A percentile compares a stretch with the other conserved stretches of the same genome.
Conservation (phyloP, 257 asterid species). For the Ligustrum vulgare region DNA sequence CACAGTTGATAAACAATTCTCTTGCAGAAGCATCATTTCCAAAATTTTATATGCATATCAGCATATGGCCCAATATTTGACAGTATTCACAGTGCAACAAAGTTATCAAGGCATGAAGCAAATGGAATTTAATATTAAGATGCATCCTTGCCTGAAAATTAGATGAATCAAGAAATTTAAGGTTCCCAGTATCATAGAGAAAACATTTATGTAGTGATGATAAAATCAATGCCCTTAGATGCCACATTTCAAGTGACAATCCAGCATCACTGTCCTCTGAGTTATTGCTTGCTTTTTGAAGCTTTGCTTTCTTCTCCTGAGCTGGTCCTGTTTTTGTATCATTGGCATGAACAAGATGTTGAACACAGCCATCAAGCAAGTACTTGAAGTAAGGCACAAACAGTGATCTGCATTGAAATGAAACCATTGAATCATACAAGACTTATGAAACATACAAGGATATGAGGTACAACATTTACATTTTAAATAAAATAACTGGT, state of each 20-base stretch:
- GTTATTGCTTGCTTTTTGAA: constrained; percentile 28
- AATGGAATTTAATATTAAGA: constrained; percentile 11
- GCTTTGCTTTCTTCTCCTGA: constrained; percentile 73
- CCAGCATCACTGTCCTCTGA: constrained; percentile 39
- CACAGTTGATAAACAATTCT: background rate
- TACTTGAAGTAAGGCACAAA: constrained; percentile 89
- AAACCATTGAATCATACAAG: background rate
- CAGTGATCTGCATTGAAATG: constrained; percentile 55
- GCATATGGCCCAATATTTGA: background rate
- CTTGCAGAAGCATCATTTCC: background rate
- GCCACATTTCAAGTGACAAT: constrained; percentile 63
- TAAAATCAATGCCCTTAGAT: constrained; percentile 63
- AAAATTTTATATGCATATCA: background rate
- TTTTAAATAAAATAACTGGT: background rate
- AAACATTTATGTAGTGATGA: constrained; percentile 78
- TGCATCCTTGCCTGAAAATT: constrained; percentile 69
- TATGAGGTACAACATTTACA: background rate
- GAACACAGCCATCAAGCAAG: constrained; percentile 74
- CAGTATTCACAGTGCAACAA: background rate
- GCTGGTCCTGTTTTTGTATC: constrained; percentile 28
- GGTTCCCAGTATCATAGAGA: constrained; percentile 71
- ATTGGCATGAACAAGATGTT: constrained; percentile 51
- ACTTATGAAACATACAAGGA: constrained; percentile 4
- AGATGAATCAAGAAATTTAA: constrained; percentile 64
- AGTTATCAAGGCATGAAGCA: background rate